Conservation (phyloP, 139 green algal species). For the Chlamydomonas sp. region DNA sequence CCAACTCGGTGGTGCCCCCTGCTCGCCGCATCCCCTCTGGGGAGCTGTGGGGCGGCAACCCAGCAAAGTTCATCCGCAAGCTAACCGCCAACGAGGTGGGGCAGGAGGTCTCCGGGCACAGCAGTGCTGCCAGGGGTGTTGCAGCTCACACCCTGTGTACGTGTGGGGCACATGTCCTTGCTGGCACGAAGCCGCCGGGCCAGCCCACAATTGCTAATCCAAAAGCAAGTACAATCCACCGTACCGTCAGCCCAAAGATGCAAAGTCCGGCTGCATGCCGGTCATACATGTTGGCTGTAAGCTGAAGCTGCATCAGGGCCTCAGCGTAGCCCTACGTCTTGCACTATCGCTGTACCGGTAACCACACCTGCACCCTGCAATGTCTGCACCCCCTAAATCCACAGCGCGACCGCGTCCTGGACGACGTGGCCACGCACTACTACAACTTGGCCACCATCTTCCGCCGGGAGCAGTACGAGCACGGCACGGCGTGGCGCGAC, state of each 20-base stretch:
- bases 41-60: constrained; percentile 89
- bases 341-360: not conserved
- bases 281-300: too few relatives aligned
- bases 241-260: too few relatives aligned
- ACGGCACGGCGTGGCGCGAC: constrained; percentile 56
- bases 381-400: not conserved
- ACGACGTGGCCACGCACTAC: constrained; percentile 49
- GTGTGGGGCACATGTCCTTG: not conserved
- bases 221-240: too few relatives aligned
- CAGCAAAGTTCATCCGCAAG: constrained; percentile 81
- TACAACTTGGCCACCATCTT: constrained; percentile 36
- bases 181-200: too few relatives aligned
- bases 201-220: too few relatives aligned
- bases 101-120: not conserved
- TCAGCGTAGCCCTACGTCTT: not conserved
- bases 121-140: not conserved
- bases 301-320: too few relatives aligned
- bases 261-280: too few relatives aligned
- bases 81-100: constrained; percentile 76
- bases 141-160: not conserved
- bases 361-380: not conserved
- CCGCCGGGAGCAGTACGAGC: constrained; percentile 47
- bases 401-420: constrained; percentile 51
- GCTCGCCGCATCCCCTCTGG: constrained; percentile 82
- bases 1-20: constrained; percentile 86